A percentile compares a stretch with the other conserved stretches of the same genome.
phyloP scores from a whole-genome alignment of 2,329 filamentous ascomycete species.

The Phaeomoniella chlamydospora region DNA sequence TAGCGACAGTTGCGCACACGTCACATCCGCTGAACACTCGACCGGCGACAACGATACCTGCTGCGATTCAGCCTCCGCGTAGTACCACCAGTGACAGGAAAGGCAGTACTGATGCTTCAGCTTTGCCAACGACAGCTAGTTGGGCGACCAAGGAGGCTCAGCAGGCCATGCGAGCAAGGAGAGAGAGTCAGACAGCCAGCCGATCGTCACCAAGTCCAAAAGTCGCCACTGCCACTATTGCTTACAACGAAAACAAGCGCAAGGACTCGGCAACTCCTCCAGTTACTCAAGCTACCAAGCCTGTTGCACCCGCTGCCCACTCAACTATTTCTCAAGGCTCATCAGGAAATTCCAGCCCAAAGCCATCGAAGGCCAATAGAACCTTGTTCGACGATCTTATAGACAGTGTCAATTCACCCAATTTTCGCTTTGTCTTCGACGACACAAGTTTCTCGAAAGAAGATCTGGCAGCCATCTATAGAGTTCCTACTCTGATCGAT shows the following conservation, averaged over 20 bases:
- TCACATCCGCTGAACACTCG: not conserved
- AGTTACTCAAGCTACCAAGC: not conserved
- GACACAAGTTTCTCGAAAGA: constrained; percentile 28
- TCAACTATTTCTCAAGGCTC: constrained; percentile 4
- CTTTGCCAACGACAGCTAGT: constrained; percentile 82
- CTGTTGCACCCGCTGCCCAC: constrained; percentile 2
- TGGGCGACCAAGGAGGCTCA: constrained; percentile 65
- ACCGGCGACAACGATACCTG: constrained; percentile 19
- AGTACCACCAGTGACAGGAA: constrained; percentile 48
- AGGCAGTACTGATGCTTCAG: constrained; percentile 65
- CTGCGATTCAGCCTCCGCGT: constrained; percentile 44
- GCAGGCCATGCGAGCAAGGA: constrained; percentile 51
- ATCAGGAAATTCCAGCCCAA: constrained; percentile 2
- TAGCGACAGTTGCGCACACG: constrained; percentile 9
- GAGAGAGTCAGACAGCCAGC: constrained; percentile 64
- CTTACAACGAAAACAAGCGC: constrained; percentile 18
- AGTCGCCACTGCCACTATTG: constrained; percentile 30
- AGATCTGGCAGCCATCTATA: constrained; percentile 35
- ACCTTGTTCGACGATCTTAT: constrained; percentile 17
- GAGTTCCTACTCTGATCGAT: constrained; percentile 70
- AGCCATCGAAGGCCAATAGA: constrained; percentile 6
- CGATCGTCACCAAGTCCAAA: constrained; percentile 72
- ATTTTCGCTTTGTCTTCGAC: constrained; percentile 42
- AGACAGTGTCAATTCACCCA: constrained; percentile 29
- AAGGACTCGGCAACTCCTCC: constrained; percentile 10